Evolutionary conservation across 2,329 filamentous ascomycete genomes (phyloP), one percentile per base, ranked within the genome.

Genomic region (Chrysoporthe deuterocubensis): DNA sequence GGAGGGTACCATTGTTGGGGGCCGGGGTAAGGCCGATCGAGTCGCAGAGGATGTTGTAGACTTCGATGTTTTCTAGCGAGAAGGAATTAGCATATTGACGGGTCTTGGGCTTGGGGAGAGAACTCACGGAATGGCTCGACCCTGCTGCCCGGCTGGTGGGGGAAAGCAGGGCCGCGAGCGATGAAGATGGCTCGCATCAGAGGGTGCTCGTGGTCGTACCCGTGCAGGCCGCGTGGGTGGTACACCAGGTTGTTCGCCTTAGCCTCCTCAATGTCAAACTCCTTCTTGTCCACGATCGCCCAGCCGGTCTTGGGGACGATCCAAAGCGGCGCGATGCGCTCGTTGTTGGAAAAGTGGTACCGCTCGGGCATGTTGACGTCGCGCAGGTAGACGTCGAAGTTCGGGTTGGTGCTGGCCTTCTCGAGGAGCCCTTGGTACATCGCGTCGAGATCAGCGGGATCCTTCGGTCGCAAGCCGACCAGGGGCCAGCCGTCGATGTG

Each of bases 141-240:
- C 71, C 89, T 87, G 77, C 92, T 96, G 73, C 96, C 94, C 0
- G 92, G 89, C 50, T 87, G 81, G 74, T 97, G 94, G 0, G 93
- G 92, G 76, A 99, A 99, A 0, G 95, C 94, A 4, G 96, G 96
- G 0, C 96, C 96, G 50, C 93, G 85, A 1, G 96, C 96, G 61
- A 98, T 85, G 74, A 99, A 99, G 56, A 99, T 96, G 0, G 96
- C 95, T 50, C 96, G 85, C 96, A 99, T 99, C 57, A 99, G 83
- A 0, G 95, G 94, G 76, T 99, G 91, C 74, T 97, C 90, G 74
- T 97, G 91, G 76, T 99, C 96, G 76, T 98, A 99, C 1, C 96
- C 96, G 76, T 99, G 96, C 2, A 99, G 81, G 2, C 96, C 96
- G 40, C 86, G 87, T 0, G 96, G 96, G 72, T 91, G 86, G 75